These are phyloP conservation scores for Auricularia sp. DNA, from an alignment of 768 basidiomycete genomes.

Conservation along the genomic window DNA sequence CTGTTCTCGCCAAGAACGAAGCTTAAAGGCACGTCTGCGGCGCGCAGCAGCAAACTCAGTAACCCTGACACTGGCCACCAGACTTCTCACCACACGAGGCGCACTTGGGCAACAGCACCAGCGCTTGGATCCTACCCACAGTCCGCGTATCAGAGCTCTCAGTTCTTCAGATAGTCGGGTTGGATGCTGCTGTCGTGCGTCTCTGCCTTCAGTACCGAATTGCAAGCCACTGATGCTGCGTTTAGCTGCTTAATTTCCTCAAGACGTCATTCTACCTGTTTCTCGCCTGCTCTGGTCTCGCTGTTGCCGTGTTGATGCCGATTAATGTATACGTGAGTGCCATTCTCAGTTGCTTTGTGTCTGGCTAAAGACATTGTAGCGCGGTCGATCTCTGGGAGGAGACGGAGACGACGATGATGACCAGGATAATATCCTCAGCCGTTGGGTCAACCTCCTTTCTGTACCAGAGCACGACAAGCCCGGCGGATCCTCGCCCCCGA, in stretches of 20 bases:
- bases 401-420: conserved; percentile 25
- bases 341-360: too few relatives aligned
- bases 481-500: conserved; percentile 26
- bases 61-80: conserved; percentile 18
- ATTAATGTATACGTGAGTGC: conserved; percentile 73
- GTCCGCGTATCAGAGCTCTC: conserved; percentile 85
- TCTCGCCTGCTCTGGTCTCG: conserved; percentile 74
- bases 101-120: conserved; percentile 76
- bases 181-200: conserved; percentile 92
- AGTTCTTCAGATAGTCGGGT: conserved; percentile 88
- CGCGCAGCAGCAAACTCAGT: background rate
- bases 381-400: conserved; percentile 40
- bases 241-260: conserved; percentile 84
- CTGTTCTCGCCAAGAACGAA: conserved; percentile 90
- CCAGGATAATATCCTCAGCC: conserved; percentile 18
- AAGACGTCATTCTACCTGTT: conserved; percentile 93
- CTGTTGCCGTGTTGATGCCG: conserved; percentile 82
- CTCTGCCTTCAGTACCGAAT: background rate
- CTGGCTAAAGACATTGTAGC: too few relatives aligned
- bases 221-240: conserved; percentile 1
- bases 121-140: conserved; percentile 95
- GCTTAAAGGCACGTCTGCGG: conserved; percentile 62
- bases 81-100: conserved; percentile 93
- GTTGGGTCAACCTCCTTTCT: conserved; percentile 35
- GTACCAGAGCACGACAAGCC: conserved; percentile 23